Evolutionary conservation across 2,329 filamentous ascomycete genomes (phyloP), one percentile per base, ranked within the genome.

Genomic region (Stemphylium beticola): DNA sequence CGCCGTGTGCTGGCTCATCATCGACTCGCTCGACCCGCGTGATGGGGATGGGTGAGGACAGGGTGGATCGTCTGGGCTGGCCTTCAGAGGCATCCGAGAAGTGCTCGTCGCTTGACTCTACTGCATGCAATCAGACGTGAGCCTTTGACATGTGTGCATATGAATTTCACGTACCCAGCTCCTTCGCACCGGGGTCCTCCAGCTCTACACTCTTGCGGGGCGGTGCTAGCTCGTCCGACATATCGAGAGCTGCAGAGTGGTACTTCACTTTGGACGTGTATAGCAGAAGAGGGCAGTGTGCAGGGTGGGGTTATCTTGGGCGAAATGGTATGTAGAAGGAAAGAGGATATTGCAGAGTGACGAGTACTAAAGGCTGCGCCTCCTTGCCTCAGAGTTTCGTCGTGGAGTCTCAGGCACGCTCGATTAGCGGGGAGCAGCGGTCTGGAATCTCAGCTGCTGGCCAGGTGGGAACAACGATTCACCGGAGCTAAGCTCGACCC

Each of bases 21-120:
- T 88, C 86, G 37, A 87, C 82, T 65, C 82, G 81, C 73, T 88
- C 85, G 22, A 87, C 83, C 58, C 85, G 79, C n/a, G 85, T 87
- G 46, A 81, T 79, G 22, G 85, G 85, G 50, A 87, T 81, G 47
- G 83, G 81, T 9, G 83, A 85, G 41, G 74, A 74, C 60, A 75
- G 71, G 61, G 77, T 72, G 47, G 79, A 78, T 49, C 73, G 68
- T 67, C 58, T 66, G 66, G 67, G 60, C 66, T 65, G 72, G 71
- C 84, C 85, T 77, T 88, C 86, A 38, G 81, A 84, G 52, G 86
- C 86, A 68, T 88, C 86, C 41, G 85, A 87, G 72, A 88, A 88
- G 74, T 87, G 83, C 58, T 88, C 86, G 43, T 85, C 82, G 55
- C 81, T 82, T 53, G 81, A 82, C 70, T 77, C 73, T 69, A 26